phyloP scores from a whole-genome alignment of 148 eudicot genomes.

The Cornus suecica region DNA sequence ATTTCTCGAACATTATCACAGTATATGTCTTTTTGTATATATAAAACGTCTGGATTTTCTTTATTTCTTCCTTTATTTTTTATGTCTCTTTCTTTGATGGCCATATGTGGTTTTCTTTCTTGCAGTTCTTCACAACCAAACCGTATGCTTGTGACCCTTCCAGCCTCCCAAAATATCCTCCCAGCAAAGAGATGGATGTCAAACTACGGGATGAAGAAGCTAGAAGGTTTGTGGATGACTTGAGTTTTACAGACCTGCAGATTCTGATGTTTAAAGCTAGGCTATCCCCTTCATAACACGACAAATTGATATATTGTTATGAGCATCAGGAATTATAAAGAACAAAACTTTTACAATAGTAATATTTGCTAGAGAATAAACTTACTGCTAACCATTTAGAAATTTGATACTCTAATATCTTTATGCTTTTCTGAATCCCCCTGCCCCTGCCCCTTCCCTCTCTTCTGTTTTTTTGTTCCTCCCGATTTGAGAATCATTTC shows the following conservation, averaged over 20 bases:
- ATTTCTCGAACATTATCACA: too few species aligned
- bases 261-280: background rate
- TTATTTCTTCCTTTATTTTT: too few species aligned
- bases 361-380: too few species aligned
- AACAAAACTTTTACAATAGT: too few species aligned
- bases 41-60: too few species aligned
- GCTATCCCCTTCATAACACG: background rate
- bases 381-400: too few species aligned
- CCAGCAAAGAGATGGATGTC: conserved; percentile 88
- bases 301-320: background rate
- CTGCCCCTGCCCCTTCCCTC: too few species aligned
- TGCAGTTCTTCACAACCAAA: conserved; percentile 69
- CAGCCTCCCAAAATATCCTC: conserved; percentile 81
- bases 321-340: background rate
- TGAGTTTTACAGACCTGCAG: background rate
- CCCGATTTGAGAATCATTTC: background rate
- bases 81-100: background rate
- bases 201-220: conserved; percentile 79
- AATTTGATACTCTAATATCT: too few species aligned
- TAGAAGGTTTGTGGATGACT: conserved; percentile 43
- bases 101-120: background rate
- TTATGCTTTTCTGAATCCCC: too few species aligned
- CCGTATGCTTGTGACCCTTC: conserved; percentile 84
- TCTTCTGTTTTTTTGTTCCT: background rate
- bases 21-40: background rate